Evolutionary conservation across 768 basidiomycete species (phyloP).

Genomic region (Leucocoprinus birnbaumii): DNA sequence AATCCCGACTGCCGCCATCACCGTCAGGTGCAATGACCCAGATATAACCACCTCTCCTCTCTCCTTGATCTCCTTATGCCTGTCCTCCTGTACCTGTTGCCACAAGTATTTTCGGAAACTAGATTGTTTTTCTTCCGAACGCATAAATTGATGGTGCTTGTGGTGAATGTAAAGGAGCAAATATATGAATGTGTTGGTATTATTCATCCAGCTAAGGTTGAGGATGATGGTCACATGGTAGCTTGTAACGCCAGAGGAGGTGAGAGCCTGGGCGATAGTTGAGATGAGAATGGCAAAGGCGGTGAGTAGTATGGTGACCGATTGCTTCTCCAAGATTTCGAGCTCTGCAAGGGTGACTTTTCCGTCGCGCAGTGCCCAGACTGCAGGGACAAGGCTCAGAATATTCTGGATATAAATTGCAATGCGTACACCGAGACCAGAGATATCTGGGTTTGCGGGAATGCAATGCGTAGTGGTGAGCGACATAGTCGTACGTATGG

Average conservation of each 20-base stretch:
- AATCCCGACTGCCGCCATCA: too few species aligned
- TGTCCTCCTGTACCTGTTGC: too few species aligned
- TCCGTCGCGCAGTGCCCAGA: slow-evolving; percentile 18
- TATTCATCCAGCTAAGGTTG: slow-evolving; percentile 25
- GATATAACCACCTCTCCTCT: too few species aligned
- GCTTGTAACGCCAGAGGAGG: slow-evolving; percentile 6
- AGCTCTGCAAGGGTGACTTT: slow-evolving; percentile 19
- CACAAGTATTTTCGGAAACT: too few species aligned
- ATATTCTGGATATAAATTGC: slow-evolving; percentile 25
- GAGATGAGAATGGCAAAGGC: slow-evolving; percentile 24
- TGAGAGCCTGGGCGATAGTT: slow-evolving; percentile 18
- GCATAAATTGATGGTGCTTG: too few species aligned
- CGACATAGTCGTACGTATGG: too few species aligned
- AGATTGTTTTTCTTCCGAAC: too few species aligned
- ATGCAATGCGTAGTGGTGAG: too few species aligned
- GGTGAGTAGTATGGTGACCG: slow-evolving; percentile 18
- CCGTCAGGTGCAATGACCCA: too few species aligned
- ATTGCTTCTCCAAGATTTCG: slow-evolving; percentile 12
- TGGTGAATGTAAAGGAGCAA: slow-evolving; percentile 4
- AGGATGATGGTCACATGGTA: slow-evolving; percentile 23
- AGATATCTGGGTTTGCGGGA: slow-evolving; percentile 3
- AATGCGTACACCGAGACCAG: slow-evolving; percentile 24
- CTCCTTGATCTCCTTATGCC: too few species aligned
- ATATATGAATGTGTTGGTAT: slow-evolving; percentile 17
- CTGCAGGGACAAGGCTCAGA: slow-evolving; percentile 19